phyloP scores from a whole-genome alignment of 768 basidiomycete species.

The Boletus edulis region DNA sequence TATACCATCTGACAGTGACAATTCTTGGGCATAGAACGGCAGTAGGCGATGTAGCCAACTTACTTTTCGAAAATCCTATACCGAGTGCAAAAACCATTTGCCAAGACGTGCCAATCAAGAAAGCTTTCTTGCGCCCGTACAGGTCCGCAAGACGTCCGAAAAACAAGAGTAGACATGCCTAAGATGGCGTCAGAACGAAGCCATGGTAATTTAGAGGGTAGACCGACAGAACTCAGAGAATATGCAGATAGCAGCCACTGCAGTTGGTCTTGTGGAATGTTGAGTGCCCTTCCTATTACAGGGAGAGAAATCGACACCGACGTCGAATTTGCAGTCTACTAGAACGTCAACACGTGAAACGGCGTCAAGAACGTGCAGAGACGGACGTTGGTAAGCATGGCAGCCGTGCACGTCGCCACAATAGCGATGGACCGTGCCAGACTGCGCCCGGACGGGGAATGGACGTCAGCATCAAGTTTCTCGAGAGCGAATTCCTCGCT shows the following conservation, averaged over 20 bases:
- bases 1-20: conserved; percentile 44
- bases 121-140: conserved; percentile 70
- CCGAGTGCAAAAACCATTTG: conserved; percentile 59
- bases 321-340: conserved; percentile 36
- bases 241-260: conserved; percentile 73
- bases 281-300: conserved; percentile 47
- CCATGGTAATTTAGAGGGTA: neutral
- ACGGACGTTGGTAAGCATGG: conserved; percentile 38
- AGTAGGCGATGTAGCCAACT: neutral
- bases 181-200: conserved; percentile 5
- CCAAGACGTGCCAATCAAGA: conserved; percentile 55
- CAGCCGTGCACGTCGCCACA: conserved; percentile 38
- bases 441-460: conserved; percentile 18
- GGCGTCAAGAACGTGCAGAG: neutral
- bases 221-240: conserved; percentile 62
- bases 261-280: conserved; percentile 48
- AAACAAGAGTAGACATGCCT: conserved; percentile 79
- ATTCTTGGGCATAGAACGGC: neutral
- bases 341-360: conserved; percentile 1
- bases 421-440: conserved; percentile 27
- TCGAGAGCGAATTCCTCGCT: conserved; percentile 10
- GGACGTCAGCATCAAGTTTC: neutral
- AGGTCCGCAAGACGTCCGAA: conserved; percentile 80
- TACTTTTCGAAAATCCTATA: conserved; percentile 62
- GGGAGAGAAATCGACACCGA: conserved; percentile 52